Evolutionary conservation across 1,284 basidiomycete genomes (phyloP).

Genomic region (Clitocybe nebularis): DNA sequence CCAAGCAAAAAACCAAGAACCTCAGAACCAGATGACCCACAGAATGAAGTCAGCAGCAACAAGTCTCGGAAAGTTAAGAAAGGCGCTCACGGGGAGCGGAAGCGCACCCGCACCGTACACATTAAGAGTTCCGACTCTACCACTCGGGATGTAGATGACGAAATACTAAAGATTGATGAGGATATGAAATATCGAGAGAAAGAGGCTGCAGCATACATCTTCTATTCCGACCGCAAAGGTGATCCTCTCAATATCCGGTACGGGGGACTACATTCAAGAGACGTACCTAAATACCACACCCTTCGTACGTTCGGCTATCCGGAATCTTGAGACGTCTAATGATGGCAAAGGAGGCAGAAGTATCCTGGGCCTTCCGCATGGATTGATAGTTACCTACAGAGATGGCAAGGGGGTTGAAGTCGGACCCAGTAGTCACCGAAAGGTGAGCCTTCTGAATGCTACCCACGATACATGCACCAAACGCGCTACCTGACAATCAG

Average conservation of each 20-base stretch:
- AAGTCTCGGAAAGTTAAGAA: too few relatives aligned
- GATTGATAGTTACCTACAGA: slow-evolving; percentile 44
- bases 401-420: slow-evolving; percentile 60
- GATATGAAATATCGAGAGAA: background rate
- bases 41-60: too few relatives aligned
- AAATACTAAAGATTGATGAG: background rate
- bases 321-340: slow-evolving; percentile 41
- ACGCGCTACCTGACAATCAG: slow-evolving; percentile 27
- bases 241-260: slow-evolving; percentile 68
- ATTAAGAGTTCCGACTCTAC: too few relatives aligned
- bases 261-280: slow-evolving; percentile 60
- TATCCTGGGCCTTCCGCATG: slow-evolving; percentile 54
- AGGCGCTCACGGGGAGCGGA: slow-evolving; percentile 15
- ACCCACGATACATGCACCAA: background rate
- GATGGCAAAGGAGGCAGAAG: slow-evolving; percentile 57
- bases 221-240: slow-evolving; percentile 67
- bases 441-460: slow-evolving; percentile 31
- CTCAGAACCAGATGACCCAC: slow-evolving; percentile 19
- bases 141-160: too few relatives aligned
- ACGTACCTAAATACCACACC: slow-evolving; percentile 64
- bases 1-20: slow-evolving; percentile 20
- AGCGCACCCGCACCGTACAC: slow-evolving; percentile 6
- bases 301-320: slow-evolving; percentile 43
- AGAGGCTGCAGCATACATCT: slow-evolving; percentile 30
- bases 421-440: slow-evolving; percentile 42